Evolutionary conservation across 169 alveolate species (phyloP), one percentile per base, ranked within the genome.

Genomic region (Fabrea salina): DNA sequence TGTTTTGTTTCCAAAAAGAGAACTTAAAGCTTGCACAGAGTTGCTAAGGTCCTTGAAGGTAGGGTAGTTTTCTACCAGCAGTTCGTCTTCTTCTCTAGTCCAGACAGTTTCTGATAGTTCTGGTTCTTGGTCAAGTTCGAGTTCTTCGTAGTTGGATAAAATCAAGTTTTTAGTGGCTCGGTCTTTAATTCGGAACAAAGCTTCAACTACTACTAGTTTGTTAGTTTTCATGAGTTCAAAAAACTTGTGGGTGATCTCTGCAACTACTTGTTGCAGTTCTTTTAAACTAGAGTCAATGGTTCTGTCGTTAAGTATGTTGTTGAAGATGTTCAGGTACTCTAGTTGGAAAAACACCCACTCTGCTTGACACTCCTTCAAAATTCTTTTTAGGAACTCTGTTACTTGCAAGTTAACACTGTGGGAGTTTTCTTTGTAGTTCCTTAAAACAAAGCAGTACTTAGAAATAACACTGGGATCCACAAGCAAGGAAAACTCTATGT

Each of bases 301-400:
- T 37, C 33, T 68, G 32, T 78, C 81, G 3, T 66, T 30, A 5
- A 84, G 37, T 6, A 86, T 56, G 49, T 67, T 50, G 19, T 86
- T 54, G 27, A 90, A 68, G 1, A 75, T 64, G 5, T 58, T 44
- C 25, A 90, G 53, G 68, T 68, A 90, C 25, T 86, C 92, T 1
- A 86, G 33, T 50, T 90, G 74, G 75, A 84, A 90, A 39, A 90
- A 90, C 13, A 90, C 75, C 89, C 90, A 90, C 7, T 87, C 88
- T 6, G 89, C 89, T 53, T 84, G 50, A 16, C 86, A 59, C n/a
- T 81, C 64, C 43, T 72, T 56, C 6, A 83, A 66, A 3, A 90
- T 79, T 82, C 88, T 77, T 54, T 75, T 76, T 25, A 90, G 77
- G 47, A 51, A 82, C n/a, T 43, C 37, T 30, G 27, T 56, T 3